Conservation (phyloP, 1,139 yeast genomes). For the Spathaspora sp. region DNA sequence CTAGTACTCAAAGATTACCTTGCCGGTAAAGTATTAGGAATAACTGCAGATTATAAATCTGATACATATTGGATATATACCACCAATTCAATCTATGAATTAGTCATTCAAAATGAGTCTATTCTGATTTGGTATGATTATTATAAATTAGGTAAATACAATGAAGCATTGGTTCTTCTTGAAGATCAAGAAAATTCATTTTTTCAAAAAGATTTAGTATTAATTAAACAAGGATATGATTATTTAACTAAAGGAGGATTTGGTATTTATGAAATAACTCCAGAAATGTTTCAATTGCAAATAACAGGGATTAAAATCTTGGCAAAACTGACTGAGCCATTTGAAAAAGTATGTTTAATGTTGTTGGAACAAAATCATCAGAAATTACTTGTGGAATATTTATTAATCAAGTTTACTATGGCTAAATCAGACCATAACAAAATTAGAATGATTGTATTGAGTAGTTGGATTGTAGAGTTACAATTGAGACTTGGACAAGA, state of each 20-base stretch:
- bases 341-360: slow-evolving; percentile 69
- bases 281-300: slow-evolving; percentile 26
- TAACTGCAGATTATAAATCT: slow-evolving; percentile 55
- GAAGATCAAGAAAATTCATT: slow-evolving; percentile 20
- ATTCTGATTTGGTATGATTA: slow-evolving; percentile 76
- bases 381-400: slow-evolving; percentile 50
- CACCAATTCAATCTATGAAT: slow-evolving; percentile 31
- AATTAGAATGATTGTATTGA: slow-evolving; percentile 62
- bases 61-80: slow-evolving; percentile 26
- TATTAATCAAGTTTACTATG: slow-evolving; percentile 49
- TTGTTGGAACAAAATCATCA: slow-evolving; percentile 48
- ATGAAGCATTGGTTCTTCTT: slow-evolving; percentile 61
- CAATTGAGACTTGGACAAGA: slow-evolving; percentile 26
- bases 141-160: slow-evolving; percentile 60
- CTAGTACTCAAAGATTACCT: slow-evolving; percentile 33
- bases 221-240: slow-evolving; percentile 63
- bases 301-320: slow-evolving; percentile 59
- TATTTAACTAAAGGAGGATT: slow-evolving; percentile 46
- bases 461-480: slow-evolving; percentile 82
- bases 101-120: slow-evolving; percentile 68
- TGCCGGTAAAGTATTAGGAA: slow-evolving; percentile 34
- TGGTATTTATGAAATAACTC: slow-evolving; percentile 25
- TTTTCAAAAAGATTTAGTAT: slow-evolving; percentile 54
- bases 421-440: slow-evolving; percentile 36
- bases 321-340: slow-evolving; percentile 65